Evolutionary conservation across 2,329 filamentous ascomycete genomes (phyloP).

Genomic region (Parascedosporium putredinis): DNA sequence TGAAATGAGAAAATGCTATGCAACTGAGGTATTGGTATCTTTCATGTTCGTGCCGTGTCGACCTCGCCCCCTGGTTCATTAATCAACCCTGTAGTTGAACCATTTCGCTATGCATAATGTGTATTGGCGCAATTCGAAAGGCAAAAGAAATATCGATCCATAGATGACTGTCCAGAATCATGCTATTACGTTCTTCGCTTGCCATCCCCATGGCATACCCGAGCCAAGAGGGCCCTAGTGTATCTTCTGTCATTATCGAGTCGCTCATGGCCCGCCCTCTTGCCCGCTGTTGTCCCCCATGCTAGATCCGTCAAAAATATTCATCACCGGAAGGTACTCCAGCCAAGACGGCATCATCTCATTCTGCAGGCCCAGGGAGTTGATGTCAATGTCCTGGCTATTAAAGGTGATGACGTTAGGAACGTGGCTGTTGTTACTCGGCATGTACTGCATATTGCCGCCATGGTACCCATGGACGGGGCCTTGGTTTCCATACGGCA

Average conservation of each 20-base stretch:
- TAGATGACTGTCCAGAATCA: no score
- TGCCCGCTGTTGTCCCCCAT: neutral
- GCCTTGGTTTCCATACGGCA: neutral
- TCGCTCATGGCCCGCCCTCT: no score
- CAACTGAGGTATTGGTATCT: constrained; percentile 1
- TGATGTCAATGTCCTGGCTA: constrained; percentile 68
- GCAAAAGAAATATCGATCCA: no score
- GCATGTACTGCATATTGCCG: neutral
- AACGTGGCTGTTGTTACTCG: constrained; percentile 11
- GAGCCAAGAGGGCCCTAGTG: no score
- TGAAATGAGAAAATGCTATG: neutral
- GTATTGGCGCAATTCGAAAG: no score
- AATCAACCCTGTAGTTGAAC: neutral
- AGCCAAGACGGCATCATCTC: constrained; percentile 64
- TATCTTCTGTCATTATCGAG: no score
- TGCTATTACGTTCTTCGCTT: no score
- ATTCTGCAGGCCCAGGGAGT: constrained; percentile 45
- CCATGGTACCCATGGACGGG: neutral
- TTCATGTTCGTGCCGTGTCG: neutral
- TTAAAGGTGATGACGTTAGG: constrained; percentile 58
- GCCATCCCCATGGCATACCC: no score
- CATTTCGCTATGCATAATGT: neutral
- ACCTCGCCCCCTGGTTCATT: neutral
- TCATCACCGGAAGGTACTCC: constrained; percentile 59
- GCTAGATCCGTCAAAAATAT: constrained; percentile 33